A percentile compares a stretch with the other conserved stretches of the same genome.
phyloP scores from a whole-genome alignment of 441 rosid genomes.

The Breynia disticha region DNA sequence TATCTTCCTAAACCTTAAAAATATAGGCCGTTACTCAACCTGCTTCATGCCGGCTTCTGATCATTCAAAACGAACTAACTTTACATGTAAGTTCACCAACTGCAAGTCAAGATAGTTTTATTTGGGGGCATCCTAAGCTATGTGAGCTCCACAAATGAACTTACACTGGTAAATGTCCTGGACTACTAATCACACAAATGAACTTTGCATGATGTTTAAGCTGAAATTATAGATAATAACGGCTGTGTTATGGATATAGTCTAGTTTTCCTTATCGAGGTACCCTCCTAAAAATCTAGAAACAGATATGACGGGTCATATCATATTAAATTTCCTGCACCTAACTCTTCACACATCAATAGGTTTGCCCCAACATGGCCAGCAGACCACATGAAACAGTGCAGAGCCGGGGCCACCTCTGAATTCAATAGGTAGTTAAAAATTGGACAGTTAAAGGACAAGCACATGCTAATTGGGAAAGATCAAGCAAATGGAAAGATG shows the following conservation, averaged over 20 bases:
- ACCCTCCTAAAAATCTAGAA: constrained; percentile 1
- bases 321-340: constrained; percentile 21
- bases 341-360: constrained; percentile 15
- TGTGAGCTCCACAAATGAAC: no score
- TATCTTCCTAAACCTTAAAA: not conserved
- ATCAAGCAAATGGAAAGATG: no score
- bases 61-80: not conserved
- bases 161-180: no score
- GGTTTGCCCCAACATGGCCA: no score
- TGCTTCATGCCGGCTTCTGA: not conserved
- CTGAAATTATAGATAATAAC: not conserved
- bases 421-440: constrained; percentile 12
- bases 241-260: not conserved
- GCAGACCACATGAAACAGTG: constrained; percentile 3
- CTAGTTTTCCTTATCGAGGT: no score
- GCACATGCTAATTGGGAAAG: no score
- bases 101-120: no score
- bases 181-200: no score
- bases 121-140: no score
- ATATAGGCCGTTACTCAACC: no score
- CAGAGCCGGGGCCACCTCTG: constrained; percentile 22
- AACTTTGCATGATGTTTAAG: no score
- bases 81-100: no score
- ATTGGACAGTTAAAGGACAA: constrained; percentile 19
- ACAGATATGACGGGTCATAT: constrained; percentile 20